Evolutionary conservation across 2,329 filamentous ascomycete species (phyloP), one percentile per base, ranked within the genome.

Genomic region (Xylaria sp.): DNA sequence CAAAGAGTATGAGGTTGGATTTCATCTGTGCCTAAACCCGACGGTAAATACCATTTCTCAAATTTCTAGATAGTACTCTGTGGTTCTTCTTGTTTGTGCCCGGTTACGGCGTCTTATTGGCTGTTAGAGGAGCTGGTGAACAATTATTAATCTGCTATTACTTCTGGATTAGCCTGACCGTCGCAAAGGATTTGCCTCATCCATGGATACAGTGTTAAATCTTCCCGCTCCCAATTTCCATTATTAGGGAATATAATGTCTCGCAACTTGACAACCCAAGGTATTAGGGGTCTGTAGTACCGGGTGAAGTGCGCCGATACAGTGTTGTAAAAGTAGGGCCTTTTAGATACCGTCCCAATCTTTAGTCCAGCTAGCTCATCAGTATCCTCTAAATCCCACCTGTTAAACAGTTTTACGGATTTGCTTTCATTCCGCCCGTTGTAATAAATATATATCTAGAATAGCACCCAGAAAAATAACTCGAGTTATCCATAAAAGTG

Each of bases 271-370:
- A 29, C 15, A 10, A 58, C 40, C 47, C 47, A 53, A 31, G 55
- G 55, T 3, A 58, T 53, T 21, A 58, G 9, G 1, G 33, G 17
- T 15, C 9, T 2, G 13, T 58, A 58, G 31, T 58, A 53, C 2
- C 13, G 5, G n/a, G 47, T 33, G 47, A 78, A 78, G 7, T 62
- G 11, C 3, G 3, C 17, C 2, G 7, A 11, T 7, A 17, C 17
- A 25, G 7, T 49, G 3, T 7, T 4, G 27, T 43, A 1, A 6
- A 57, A 57, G 35, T 51, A 10, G 5, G 17, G 3, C 0, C 27
- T 27, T 5, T 43, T 19, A 57, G 7, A 10, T 3, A 56, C 25
- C 11, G 27, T 6, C 17, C 11, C 37, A 27, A 35, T 48, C 43
- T 57, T 57, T 1, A 35, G 25, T 0, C 4, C 3, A 8, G 46